Conservation (phyloP, 2,329 filamentous ascomycete genomes). For the Microcera coccophila region DNA sequence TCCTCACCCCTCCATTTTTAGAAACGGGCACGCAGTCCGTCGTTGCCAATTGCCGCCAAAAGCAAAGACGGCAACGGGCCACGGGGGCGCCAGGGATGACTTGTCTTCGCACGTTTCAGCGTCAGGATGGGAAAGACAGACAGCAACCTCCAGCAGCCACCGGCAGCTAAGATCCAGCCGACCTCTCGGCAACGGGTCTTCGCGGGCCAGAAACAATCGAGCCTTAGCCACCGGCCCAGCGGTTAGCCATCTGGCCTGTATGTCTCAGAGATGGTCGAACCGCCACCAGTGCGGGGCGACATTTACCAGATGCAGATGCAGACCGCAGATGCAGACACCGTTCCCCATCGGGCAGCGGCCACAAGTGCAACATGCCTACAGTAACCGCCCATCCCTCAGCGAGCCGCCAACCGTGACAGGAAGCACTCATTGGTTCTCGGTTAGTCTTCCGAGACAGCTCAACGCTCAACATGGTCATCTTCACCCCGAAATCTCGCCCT, state of each 20-base stretch:
- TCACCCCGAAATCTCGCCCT: neutral
- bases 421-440: neutral
- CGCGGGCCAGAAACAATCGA: too few species aligned
- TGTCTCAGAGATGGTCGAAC: neutral
- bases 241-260: neutral
- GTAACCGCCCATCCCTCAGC: neutral
- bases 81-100: slow-evolving; percentile 10
- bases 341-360: neutral
- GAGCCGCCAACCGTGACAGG: neutral
- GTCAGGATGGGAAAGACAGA: slow-evolving; percentile 26
- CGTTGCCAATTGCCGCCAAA: slow-evolving; percentile 4
- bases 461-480: neutral
- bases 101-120: slow-evolving; percentile 25
- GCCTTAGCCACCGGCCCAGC: too few species aligned
- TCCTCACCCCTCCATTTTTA: slow-evolving; percentile 28
- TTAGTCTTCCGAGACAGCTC: neutral
- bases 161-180: too few species aligned
- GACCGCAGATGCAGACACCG: neutral
- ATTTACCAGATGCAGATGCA: neutral
- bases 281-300: neutral
- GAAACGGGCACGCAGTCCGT: slow-evolving; percentile 13
- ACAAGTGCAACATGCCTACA: neutral
- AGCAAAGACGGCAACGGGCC: slow-evolving; percentile 1
- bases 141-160: too few species aligned
- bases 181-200: too few species aligned